Evolutionary conservation across 129 eudicot genomes (phyloP), one percentile per base, ranked within the genome.

Genomic region (Lactuca sativa): DNA sequence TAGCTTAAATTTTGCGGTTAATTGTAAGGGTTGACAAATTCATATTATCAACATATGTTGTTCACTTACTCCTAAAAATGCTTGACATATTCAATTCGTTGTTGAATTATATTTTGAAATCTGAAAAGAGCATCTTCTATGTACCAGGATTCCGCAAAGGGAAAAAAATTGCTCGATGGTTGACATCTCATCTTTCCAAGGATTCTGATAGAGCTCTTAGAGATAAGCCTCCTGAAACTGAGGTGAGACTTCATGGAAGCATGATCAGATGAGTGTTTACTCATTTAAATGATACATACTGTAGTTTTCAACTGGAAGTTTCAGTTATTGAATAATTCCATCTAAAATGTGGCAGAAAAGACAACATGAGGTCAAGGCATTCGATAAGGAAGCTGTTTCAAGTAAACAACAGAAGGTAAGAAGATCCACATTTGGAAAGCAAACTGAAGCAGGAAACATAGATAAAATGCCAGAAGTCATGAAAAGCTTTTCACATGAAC

Each of bases 401-500:
- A 71, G 72, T 72, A 83, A 86, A 71, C 55, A 73, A 25, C 84
- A 59, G 68, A 73, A 79, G 81, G 77, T 69, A 67, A 76, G 75
- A 58, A 79, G 64, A 75, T 47, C 66, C 59, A 58, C 79, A 72
- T 57, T 79, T 54, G 87, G 71, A 36, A 80, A 80, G 56, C 77
- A 66, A 67, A 49, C 52, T 67, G 69, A 76, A 69, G 32, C 77
- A 58, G 81, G 83, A 53, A 63, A 73, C 21, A 77, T 59, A 59
- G 71, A 74, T 78, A 83, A 79, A 82, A 72, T 79, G 78, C 74
- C 89, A 13, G 90, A 81, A 78, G 79, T 61, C n/a, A 25, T 83
- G 66, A 90, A 90, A 78, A 87, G 95, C 80, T 87, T 87, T 77
- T 90, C 97, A 43, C 97, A 90, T 74, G 95, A 85, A 85, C 81